phyloP scores from a whole-genome alignment of 371 early-diverging fungal genomes.

The Nematocida ironsii region DNA sequence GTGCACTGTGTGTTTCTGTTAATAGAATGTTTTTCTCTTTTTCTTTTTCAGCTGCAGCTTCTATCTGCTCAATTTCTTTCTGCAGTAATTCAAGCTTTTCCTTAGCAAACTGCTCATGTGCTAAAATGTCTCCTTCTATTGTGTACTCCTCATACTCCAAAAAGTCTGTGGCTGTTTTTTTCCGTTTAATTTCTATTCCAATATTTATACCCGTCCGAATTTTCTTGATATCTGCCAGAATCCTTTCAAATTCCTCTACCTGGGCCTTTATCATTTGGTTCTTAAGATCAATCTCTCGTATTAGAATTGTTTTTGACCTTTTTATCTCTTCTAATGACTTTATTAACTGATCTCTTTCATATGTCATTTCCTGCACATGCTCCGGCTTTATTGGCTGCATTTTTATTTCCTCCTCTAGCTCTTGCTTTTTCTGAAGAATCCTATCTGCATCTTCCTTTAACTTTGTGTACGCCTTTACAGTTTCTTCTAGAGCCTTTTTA shows the following conservation, averaged over 20 bases:
- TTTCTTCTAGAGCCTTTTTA: constrained; percentile 54
- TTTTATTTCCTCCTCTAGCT: constrained; percentile 72
- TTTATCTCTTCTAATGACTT: constrained; percentile 67
- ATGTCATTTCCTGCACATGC: constrained; percentile 77
- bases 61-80: constrained; percentile 21
- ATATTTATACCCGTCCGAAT: constrained; percentile 41
- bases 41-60: constrained; percentile 56
- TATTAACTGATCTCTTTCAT: constrained; percentile 71
- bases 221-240: constrained; percentile 57
- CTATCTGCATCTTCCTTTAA: constrained; percentile 57
- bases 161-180: constrained; percentile 31
- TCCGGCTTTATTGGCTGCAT: constrained; percentile 76
- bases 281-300: constrained; percentile 47
- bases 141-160: constrained; percentile 42
- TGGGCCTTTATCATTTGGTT: constrained; percentile 48
- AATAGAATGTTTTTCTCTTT: constrained; percentile 29
- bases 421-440: constrained; percentile 40
- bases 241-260: constrained; percentile 62
- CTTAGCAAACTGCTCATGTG: constrained; percentile 36
- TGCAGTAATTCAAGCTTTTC: constrained; percentile 39
- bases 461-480: constrained; percentile 37
- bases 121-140: constrained; percentile 40
- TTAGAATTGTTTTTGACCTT: constrained; percentile 60
- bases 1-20: constrained; percentile 22
- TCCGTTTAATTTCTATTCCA: constrained; percentile 47